Conservation (phyloP, 2,329 filamentous ascomycete genomes). For the Coniochaeta ligniaria region DNA sequence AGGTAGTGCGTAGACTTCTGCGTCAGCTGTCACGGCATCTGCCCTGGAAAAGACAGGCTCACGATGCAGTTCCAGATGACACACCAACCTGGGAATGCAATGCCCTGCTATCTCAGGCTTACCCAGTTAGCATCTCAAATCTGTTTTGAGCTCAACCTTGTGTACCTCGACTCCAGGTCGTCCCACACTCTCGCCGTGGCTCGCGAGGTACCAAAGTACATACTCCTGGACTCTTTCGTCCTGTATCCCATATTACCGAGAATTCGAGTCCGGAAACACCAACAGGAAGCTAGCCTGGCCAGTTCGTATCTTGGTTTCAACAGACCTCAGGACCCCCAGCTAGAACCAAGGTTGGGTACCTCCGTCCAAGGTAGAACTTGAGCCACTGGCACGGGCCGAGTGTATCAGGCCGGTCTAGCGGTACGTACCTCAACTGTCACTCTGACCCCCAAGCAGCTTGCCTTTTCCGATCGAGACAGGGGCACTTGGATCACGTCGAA, state of each 20-base stretch:
- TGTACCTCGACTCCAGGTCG: not conserved
- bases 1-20: not conserved
- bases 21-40: not conserved
- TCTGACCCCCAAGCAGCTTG: not conserved
- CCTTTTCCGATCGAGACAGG: not conserved
- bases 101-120: not conserved
- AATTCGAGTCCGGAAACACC: not conserved
- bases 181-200: not conserved
- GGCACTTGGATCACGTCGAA: not conserved
- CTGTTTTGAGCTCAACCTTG: not conserved
- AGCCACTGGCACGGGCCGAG: conserved; percentile 1
- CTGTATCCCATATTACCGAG: not conserved
- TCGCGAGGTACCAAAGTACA: not conserved
- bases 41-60: not conserved
- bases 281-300: not conserved
- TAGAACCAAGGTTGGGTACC: not conserved
- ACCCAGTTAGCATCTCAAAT: not conserved
- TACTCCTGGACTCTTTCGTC: not conserved
- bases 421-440: not conserved
- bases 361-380: not conserved
- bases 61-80: not conserved
- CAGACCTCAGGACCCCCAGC: not conserved
- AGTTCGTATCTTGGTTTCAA: not conserved
- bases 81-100: not conserved
- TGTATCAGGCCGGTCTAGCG: not conserved